Conservation (phyloP, 805 yeast genomes). For the Yarrowia sp. region DNA sequence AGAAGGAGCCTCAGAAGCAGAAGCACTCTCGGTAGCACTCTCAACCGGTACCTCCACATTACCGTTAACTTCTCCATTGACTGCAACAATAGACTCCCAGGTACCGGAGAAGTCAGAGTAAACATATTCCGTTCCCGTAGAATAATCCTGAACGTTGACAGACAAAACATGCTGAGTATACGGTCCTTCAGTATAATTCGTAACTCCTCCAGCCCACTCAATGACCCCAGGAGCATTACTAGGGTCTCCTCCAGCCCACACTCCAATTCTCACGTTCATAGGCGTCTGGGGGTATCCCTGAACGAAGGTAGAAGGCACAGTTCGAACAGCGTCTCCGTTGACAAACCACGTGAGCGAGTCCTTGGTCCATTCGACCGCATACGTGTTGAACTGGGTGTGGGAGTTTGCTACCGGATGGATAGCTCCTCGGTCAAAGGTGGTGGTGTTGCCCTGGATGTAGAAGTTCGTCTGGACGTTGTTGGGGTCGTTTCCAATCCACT, state of each 20-base stretch:
- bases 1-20: background rate
- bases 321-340: constrained; percentile 68
- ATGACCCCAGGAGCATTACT: constrained; percentile 56
- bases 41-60: no score
- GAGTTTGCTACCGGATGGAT: constrained; percentile 56
- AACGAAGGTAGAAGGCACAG: constrained; percentile 49
- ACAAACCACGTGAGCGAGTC: constrained; percentile 64
- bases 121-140: constrained; percentile 44
- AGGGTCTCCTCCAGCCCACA: constrained; percentile 53
- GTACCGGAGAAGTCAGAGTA: constrained; percentile 44
- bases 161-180: constrained; percentile 62
- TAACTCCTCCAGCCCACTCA: constrained; percentile 68
- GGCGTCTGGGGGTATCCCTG: constrained; percentile 89
- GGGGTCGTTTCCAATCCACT: constrained; percentile 79
- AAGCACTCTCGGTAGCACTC: background rate
- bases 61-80: constrained; percentile 43
- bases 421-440: constrained; percentile 76
- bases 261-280: constrained; percentile 60
- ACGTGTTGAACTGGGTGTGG: constrained; percentile 61
- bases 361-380: constrained; percentile 80
- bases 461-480: constrained; percentile 67
- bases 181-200: constrained; percentile 44
- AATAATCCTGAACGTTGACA: constrained; percentile 54
- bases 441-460: constrained; percentile 75
- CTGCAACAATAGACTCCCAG: constrained; percentile 42